Conservation (phyloP, 148 eudicot genomes). For the Fagopyrum tataricum region DNA sequence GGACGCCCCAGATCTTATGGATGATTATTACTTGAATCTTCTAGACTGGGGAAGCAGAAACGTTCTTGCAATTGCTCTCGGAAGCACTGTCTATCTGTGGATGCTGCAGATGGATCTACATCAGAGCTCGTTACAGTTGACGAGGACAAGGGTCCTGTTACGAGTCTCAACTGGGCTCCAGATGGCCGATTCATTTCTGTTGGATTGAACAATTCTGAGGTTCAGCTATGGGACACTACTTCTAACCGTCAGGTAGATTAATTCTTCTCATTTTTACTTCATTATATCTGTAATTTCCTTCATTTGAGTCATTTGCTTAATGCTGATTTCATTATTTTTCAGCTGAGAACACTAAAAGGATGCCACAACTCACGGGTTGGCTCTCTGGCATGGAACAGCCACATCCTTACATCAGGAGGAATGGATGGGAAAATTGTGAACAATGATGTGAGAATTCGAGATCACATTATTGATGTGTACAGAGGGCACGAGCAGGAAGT, state of each 20-base stretch:
- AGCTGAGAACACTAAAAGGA: slow-evolving; percentile 81
- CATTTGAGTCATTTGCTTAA: too few relatives aligned
- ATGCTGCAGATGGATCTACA: slow-evolving; percentile 74
- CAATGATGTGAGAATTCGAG: slow-evolving; percentile 74
- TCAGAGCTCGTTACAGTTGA: slow-evolving; percentile 74
- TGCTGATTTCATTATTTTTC: background rate
- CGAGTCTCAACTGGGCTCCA: slow-evolving; percentile 97
- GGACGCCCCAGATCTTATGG: slow-evolving; percentile 84
- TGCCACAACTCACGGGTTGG: slow-evolving; percentile 78
- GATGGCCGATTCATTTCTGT: slow-evolving; percentile 83
- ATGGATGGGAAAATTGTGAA: slow-evolving; percentile 76
- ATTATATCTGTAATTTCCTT: too few relatives aligned
- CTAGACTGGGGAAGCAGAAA: slow-evolving; percentile 91
- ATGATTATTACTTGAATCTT: slow-evolving; percentile 83
- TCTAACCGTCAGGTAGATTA: slow-evolving; percentile 51
- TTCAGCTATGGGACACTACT: slow-evolving; percentile 92
- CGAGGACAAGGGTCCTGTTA: slow-evolving; percentile 80
- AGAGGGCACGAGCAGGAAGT: background rate
- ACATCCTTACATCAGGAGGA: slow-evolving; percentile 79
- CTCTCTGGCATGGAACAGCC: slow-evolving; percentile 82
- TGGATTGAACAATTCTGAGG: slow-evolving; percentile 78
- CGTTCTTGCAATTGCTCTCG: slow-evolving; percentile 91
- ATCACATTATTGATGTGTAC: background rate
- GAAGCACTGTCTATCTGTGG: slow-evolving; percentile 80
- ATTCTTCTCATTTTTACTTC: background rate